Conservation (phyloP, 1,284 basidiomycete genomes). For the Ustilago shanxiensis region DNA sequence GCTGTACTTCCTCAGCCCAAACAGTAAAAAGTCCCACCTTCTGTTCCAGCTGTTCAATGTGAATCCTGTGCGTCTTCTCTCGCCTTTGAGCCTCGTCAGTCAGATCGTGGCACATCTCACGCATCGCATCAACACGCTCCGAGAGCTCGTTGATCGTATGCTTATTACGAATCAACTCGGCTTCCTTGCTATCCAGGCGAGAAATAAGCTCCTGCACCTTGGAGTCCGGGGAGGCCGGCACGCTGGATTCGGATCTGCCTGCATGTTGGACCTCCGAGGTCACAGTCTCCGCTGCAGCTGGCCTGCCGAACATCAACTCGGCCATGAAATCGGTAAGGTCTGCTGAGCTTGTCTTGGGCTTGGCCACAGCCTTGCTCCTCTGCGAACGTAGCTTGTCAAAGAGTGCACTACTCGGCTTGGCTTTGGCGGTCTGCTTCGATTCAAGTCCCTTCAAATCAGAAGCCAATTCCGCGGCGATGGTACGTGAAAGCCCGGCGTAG, state of each 20-base stretch:
- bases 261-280: neutral
- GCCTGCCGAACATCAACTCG: slow-evolving; percentile 20
- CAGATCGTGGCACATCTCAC: slow-evolving; percentile 41
- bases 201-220: slow-evolving; percentile 7
- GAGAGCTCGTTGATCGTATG: slow-evolving; percentile 22
- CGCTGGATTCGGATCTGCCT: neutral
- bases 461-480: neutral
- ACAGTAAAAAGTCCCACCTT: slow-evolving; percentile 44
- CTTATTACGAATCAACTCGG: slow-evolving; percentile 22
- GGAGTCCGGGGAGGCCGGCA: neutral
- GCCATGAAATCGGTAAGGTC: slow-evolving; percentile 36
- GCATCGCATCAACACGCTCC: slow-evolving; percentile 33
- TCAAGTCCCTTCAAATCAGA: neutral
- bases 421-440: neutral
- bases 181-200: slow-evolving; percentile 23
- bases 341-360: neutral
- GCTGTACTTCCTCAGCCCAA: slow-evolving; percentile 50
- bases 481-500: slow-evolving; percentile 14
- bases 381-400: slow-evolving; percentile 30
- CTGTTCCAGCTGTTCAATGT: slow-evolving; percentile 44
- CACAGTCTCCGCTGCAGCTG: neutral
- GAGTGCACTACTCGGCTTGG: slow-evolving; percentile 22
- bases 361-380: neutral
- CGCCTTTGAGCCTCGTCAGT: slow-evolving; percentile 41
- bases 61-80: slow-evolving; percentile 37